Evolutionary conservation across 192 early-diverging fungal genomes (phyloP), one percentile per base, ranked within the genome.

Genomic region (Thamnidium elegans): DNA sequence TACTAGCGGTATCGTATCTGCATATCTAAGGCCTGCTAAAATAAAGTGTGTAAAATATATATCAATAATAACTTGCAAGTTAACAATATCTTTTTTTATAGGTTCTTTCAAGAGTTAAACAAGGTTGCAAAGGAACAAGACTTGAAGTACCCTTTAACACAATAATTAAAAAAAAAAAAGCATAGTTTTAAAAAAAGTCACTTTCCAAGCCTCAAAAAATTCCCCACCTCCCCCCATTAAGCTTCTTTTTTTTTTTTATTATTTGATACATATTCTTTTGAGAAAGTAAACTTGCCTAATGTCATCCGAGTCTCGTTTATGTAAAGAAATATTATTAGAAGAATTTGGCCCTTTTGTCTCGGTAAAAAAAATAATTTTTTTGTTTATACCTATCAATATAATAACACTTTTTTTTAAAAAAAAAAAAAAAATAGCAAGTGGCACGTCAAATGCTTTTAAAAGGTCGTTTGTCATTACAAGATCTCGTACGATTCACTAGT

Each of bases 311-410:
- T 55, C 71, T 42, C 54, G 66, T 42, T 52, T 73, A 53, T 73
- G 71, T 53, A 64, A 47, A 54, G 71, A 73, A 68, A 87, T 94
- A 62, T 65, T 94, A 44, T 66, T 73, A 62, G 88, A 92, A 63
- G 86, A 90, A 69, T 92, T 89, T 79, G 92, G 92, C n/a, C 80
- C 85, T 19, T 81, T 90, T 62, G 86, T 90, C 8, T 85, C 89
- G 74, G 83, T 86, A 85, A 52, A 62, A 15, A 44, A 51, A 7
- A 46, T 47, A 17, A 21, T 10, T 45, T 63, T 36, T 50, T 13
- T 19, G 20, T 2, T 9, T 36, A 15, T n/a, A 43, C 34, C 52
- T 19, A 34, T 63, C 55, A 13, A 36, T 62, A 55, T 50, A 19
- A 13, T 44, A 55, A 20, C 45, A 34, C n/a, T n/a, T n/a, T n/a